A percentile compares a stretch with the other conserved stretches of the same genome.
Evolutionary conservation across 768 basidiomycete species (phyloP).

Genomic region (Kwoniella mangroviensis): DNA sequence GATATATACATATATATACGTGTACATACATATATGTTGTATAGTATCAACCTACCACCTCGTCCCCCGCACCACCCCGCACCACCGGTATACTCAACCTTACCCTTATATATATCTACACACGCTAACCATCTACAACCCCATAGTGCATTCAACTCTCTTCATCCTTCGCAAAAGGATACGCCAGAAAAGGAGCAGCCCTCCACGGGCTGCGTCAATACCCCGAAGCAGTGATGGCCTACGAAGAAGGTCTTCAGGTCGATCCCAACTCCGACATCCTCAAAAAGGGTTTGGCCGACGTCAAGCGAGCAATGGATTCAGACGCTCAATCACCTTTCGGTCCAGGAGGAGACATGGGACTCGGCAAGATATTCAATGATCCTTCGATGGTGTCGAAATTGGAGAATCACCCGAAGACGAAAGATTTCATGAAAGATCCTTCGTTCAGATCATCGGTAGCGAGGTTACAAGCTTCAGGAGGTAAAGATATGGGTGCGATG

Average conservation of each 20-base stretch:
- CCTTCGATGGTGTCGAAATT: constrained; percentile 82
- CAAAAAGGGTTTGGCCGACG: constrained; percentile 85
- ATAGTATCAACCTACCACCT: too few relatives aligned
- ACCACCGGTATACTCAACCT: too few relatives aligned
- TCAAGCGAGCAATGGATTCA: constrained; percentile 73
- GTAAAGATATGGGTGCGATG: constrained; percentile 60
- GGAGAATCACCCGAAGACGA: constrained; percentile 82
- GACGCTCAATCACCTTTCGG: constrained; percentile 27
- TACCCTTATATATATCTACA: too few relatives aligned
- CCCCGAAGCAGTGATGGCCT: constrained; percentile 81
- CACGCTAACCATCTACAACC: neutral
- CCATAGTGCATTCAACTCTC: constrained; percentile 76
- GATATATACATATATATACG: too few relatives aligned
- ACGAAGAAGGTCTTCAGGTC: constrained; percentile 77
- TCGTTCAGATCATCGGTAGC: constrained; percentile 72
- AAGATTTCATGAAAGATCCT: constrained; percentile 81
- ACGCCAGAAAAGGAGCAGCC: constrained; percentile 89
- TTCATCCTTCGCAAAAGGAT: constrained; percentile 85
- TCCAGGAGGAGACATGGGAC: constrained; percentile 64
- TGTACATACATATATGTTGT: neutral
- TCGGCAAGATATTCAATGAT: constrained; percentile 80
- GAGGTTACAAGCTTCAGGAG: constrained; percentile 45
- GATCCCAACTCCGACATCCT: constrained; percentile 78
- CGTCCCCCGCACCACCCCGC: too few relatives aligned
- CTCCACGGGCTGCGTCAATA: constrained; percentile 79